phyloP scores from a whole-genome alignment of 768 basidiomycete genomes.

The Tubosaeta sp. region DNA sequence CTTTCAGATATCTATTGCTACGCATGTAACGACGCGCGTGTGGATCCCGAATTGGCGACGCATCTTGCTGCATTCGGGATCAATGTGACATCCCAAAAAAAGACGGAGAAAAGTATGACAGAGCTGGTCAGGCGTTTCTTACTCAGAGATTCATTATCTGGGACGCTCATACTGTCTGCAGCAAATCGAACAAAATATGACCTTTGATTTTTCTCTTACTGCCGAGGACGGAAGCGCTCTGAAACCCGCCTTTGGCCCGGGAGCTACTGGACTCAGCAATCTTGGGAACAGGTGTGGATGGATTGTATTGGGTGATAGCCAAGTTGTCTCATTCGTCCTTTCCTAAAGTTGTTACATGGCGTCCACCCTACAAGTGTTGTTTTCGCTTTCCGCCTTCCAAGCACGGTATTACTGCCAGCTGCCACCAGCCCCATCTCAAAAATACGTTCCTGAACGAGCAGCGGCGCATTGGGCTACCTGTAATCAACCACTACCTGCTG shows the following conservation, averaged over 20 bases:
- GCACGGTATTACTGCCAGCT: conserved; percentile 54
- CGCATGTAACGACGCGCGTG: conserved; percentile 74
- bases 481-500: conserved; percentile 62
- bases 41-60: conserved; percentile 66
- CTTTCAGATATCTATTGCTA: conserved; percentile 88
- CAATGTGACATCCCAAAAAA: conserved; percentile 72
- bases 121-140: conserved; percentile 61
- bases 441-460: conserved; percentile 29
- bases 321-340: neutral
- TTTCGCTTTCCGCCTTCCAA: conserved; percentile 76
- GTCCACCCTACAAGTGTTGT: conserved; percentile 82
- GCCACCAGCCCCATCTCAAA: conserved; percentile 6
- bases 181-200: conserved; percentile 97
- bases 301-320: neutral
- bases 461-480: conserved; percentile 59
- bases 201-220: conserved; percentile 90
- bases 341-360: conserved; percentile 89
- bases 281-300: conserved; percentile 76
- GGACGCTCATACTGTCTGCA: conserved; percentile 19
- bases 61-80: conserved; percentile 88
- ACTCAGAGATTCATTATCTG: neutral
- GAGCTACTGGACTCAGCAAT: conserved; percentile 85
- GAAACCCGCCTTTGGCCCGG: conserved; percentile 83
- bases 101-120: conserved; percentile 96
- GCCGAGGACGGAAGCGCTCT: conserved; percentile 83